Conservation (phyloP, 2,329 filamentous ascomycete genomes). For the Epichloe festucae region DNA sequence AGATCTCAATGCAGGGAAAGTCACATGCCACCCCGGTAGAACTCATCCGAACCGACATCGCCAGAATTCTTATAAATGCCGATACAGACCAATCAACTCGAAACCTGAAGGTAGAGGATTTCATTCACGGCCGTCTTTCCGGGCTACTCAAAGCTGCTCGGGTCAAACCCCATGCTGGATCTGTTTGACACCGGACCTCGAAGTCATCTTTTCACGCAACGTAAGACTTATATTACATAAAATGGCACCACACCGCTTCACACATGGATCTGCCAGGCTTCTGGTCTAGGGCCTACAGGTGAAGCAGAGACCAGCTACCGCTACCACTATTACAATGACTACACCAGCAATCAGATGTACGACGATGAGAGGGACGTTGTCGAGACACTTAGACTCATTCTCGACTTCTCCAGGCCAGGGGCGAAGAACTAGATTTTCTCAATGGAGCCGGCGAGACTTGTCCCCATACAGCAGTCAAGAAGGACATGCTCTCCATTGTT, state of each 20-base stretch:
- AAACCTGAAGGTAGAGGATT: conserved; percentile 49
- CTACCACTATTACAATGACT: conserved; percentile 2
- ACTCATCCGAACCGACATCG: conserved; percentile 41
- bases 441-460: conserved; percentile 53
- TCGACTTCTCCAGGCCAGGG: conserved; percentile 43
- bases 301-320: conserved; percentile 5
- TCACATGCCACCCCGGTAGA: conserved; percentile 43
- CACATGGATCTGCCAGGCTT: conserved; percentile 33
- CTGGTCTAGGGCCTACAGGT: conserved; percentile 6
- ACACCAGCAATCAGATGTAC: conserved; percentile 10
- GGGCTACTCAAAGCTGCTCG: conserved; percentile 19
- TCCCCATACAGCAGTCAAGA: conserved; percentile 43
- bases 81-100: conserved; percentile 58
- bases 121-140: conserved; percentile 47
- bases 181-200: conserved; percentile 46
- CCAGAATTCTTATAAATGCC: conserved; percentile 48
- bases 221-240: conserved; percentile 31
- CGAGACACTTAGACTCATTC: conserved; percentile 34
- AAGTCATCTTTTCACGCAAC: conserved; percentile 43
- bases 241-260: conserved; percentile 53
- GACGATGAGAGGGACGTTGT: conserved; percentile 18
- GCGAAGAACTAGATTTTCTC: conserved; percentile 42
- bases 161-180: conserved; percentile 35
- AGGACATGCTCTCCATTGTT: conserved; percentile 22
- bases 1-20: conserved; percentile 55